Percentiles rank a stretch among this genome's conserved stretches.
Conservation (phyloP, 73 alveolate genomes). For the Breviolum minutum region DNA sequence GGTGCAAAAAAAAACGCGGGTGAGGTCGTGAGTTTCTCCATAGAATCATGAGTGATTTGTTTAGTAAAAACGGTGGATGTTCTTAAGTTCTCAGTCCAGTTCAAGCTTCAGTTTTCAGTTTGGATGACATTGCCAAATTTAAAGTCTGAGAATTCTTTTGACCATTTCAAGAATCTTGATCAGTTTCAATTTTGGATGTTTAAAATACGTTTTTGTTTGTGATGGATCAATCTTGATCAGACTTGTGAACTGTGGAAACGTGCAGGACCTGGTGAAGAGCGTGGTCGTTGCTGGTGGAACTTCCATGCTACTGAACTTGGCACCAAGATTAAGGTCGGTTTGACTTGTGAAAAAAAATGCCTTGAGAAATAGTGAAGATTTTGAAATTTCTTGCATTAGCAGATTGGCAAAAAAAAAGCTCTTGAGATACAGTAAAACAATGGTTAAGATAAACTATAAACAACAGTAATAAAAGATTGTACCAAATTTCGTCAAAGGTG, state of each 20-base stretch:
- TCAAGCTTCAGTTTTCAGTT: not conserved
- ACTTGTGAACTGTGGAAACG: not conserved
- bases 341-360: too few species aligned
- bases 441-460: too few species aligned
- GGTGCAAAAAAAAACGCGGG: not conserved
- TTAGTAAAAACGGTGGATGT: not conserved
- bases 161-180: too few species aligned
- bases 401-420: too few species aligned
- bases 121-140: too few species aligned
- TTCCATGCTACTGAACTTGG: conserved; percentile 98
- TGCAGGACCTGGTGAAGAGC: conserved; percentile 97
- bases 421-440: too few species aligned
- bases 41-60: not conserved
- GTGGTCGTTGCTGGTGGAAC: conserved; percentile 98
- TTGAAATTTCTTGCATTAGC: too few species aligned
- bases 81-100: not conserved
- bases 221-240: not conserved
- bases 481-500: not conserved
- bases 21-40: not conserved
- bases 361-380: too few species aligned
- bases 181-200: not conserved
- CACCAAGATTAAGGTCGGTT: conserved; percentile 77
- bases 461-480: too few species aligned
- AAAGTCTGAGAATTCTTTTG: too few species aligned
- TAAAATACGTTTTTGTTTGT: not conserved